These are phyloP conservation scores for Penicillium coprophilum DNA, from an alignment of 495 filamentous ascomycete genomes.

Conservation along the genomic window DNA sequence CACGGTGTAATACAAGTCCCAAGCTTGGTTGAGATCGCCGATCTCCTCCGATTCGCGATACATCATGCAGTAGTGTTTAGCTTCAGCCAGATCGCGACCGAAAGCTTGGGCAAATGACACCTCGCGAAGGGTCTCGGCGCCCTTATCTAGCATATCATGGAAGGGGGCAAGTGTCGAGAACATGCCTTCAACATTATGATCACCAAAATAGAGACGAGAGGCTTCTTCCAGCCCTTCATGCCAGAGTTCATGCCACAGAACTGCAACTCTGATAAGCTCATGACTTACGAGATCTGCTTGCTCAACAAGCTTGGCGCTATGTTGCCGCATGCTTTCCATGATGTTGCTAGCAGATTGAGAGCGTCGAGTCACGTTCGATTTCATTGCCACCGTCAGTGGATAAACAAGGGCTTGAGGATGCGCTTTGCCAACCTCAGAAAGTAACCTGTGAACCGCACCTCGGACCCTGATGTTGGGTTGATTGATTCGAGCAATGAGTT, in stretches of 20 bases:
- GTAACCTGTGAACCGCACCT: constrained; percentile 82
- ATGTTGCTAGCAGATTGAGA: constrained; percentile 83
- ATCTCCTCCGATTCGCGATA: constrained; percentile 83
- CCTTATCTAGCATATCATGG: constrained; percentile 85
- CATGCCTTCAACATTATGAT: constrained; percentile 96
- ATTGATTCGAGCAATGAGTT: constrained; percentile 95
- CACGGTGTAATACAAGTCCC: constrained; percentile 97
- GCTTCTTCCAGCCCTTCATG: constrained; percentile 99
- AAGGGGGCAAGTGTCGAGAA: constrained; percentile 85
- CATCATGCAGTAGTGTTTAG: constrained; percentile 91
- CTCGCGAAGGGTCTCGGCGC: constrained; percentile 88
- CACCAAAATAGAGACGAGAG: constrained; percentile 87
- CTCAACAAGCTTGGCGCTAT: constrained; percentile 89
- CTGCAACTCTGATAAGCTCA: constrained; percentile 93
- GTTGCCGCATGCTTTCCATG: constrained; percentile 97
- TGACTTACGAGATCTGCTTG: constrained; percentile 93
- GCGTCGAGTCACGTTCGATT: constrained; percentile 77
- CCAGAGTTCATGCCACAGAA: constrained; percentile 98
- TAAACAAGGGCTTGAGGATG: constrained; percentile 99
- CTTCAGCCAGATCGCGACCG: constrained; percentile 89
- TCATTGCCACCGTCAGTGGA: constrained; percentile 97
- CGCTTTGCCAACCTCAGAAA: constrained; percentile 86
- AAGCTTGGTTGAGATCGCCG: constrained; percentile 93
- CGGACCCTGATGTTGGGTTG: constrained; percentile 85
- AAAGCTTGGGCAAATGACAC: constrained; percentile 98